Evolutionary conservation across 768 basidiomycete species (phyloP).

Genomic region (Suillus fuscotomentosus): DNA sequence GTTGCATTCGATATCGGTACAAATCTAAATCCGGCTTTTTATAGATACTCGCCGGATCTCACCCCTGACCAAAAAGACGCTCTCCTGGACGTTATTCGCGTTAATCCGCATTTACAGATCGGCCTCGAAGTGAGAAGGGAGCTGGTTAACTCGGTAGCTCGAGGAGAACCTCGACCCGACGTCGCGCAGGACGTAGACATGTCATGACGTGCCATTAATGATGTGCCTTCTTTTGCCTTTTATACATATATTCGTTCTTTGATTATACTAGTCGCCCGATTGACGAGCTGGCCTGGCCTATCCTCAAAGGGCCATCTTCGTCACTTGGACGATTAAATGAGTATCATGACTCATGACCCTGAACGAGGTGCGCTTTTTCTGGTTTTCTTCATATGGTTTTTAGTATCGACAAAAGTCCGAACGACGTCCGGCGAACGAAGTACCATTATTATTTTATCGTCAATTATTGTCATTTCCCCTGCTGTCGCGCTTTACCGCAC

Average conservation of each 20-base stretch:
- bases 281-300: neutral
- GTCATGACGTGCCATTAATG: slow-evolving; percentile 33
- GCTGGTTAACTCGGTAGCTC: slow-evolving; percentile 79
- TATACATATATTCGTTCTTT: neutral
- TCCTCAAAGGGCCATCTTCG: neutral
- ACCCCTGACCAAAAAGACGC: slow-evolving; percentile 98
- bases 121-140: slow-evolving; percentile 89
- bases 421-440: neutral
- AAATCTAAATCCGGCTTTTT: neutral
- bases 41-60: slow-evolving; percentile 88
- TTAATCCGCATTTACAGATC: slow-evolving; percentile 84
- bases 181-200: slow-evolving; percentile 65
- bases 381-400: neutral
- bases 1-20: neutral
- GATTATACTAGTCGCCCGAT: neutral
- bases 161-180: slow-evolving; percentile 75
- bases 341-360: neutral
- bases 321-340: neutral
- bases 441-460: too few species aligned
- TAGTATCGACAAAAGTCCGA: neutral
- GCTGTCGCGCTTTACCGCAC: too few species aligned
- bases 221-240: neutral
- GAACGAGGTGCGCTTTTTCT: neutral
- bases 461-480: too few species aligned
- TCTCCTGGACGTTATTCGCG: slow-evolving; percentile 87